These are phyloP conservation scores for Pichia deserticola DNA, from an alignment of 805 yeast genomes.

Conservation along the genomic window DNA sequence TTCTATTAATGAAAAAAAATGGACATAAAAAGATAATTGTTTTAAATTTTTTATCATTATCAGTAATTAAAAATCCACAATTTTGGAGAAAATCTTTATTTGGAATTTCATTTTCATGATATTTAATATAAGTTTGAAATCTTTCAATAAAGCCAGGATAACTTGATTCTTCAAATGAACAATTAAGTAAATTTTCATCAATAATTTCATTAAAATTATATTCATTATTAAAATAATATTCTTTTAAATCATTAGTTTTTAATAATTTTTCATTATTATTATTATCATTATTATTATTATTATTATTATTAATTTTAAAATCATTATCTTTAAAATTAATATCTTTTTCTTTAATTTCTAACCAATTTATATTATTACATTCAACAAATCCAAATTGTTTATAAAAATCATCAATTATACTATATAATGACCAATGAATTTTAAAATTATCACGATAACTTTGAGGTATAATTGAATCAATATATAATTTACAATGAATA, in stretches of 20 bases:
- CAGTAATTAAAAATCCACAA: constrained; percentile 3
- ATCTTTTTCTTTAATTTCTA: neutral
- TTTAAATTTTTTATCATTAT: neutral
- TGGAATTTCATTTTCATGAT: neutral
- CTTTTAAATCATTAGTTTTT: neutral
- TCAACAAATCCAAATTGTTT: constrained; percentile 6
- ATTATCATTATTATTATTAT: no score
- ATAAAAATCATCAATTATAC: constrained; percentile 7
- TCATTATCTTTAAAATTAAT: neutral
- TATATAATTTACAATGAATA: neutral
- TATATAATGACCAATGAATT: constrained; percentile 7
- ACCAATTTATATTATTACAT: neutral
- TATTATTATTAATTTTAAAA: neutral
- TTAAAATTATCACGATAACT: neutral
- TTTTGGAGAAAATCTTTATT: neutral
- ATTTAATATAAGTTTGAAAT: neutral
- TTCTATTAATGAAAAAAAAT: neutral
- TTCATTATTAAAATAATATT: neutral
- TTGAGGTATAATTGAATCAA: neutral
- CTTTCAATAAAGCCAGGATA: neutral
- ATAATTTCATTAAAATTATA: neutral
- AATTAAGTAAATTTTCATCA: neutral
- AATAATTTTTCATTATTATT: neutral
- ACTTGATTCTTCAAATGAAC: neutral
- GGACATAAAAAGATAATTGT: constrained; percentile 2